Conservation (phyloP, 1,284 basidiomycete genomes). For the Chalciporus sp. region DNA sequence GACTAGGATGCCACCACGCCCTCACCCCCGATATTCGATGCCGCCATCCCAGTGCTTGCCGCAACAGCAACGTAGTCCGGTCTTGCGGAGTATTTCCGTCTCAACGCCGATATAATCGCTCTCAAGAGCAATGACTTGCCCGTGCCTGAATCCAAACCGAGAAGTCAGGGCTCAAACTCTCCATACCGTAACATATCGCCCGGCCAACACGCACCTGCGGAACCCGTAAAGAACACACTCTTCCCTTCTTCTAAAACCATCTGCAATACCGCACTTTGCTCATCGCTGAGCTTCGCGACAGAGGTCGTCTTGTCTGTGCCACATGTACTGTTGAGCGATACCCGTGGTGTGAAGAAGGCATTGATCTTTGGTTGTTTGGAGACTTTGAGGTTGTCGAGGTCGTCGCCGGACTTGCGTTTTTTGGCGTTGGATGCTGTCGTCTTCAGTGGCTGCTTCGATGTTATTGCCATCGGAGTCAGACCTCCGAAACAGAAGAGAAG, state of each 20-base stretch:
- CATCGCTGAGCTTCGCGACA: conserved; percentile 44
- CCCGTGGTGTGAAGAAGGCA: conserved; percentile 47
- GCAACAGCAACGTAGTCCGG: conserved; percentile 75
- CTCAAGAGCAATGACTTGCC: conserved; percentile 81
- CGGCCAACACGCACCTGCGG: conserved; percentile 42
- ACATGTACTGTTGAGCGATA: conserved; percentile 34
- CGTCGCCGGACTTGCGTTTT: conserved; percentile 46
- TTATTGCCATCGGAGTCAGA: conserved; percentile 13
- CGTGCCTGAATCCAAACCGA: conserved; percentile 52
- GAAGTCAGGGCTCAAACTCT: not conserved
- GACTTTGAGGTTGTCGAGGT: conserved; percentile 24
- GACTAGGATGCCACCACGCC: not conserved
- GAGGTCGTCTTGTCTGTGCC: conserved; percentile 35
- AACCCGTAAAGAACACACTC: conserved; percentile 55
- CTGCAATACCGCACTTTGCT: conserved; percentile 44
- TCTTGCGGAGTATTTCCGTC: conserved; percentile 61
- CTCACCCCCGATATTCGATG: conserved; percentile 78
- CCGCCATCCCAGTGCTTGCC: conserved; percentile 72
- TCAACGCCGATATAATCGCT: conserved; percentile 67
- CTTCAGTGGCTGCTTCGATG: conserved; percentile 16
- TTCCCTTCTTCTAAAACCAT: conserved; percentile 51
- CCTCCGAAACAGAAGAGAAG: not conserved
- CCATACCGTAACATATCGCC: no score
- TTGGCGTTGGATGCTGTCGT: conserved; percentile 25
- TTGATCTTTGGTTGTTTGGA: conserved; percentile 45